Conservation (phyloP, 2,329 filamentous ascomycete genomes). For the Xylaria sp. region DNA sequence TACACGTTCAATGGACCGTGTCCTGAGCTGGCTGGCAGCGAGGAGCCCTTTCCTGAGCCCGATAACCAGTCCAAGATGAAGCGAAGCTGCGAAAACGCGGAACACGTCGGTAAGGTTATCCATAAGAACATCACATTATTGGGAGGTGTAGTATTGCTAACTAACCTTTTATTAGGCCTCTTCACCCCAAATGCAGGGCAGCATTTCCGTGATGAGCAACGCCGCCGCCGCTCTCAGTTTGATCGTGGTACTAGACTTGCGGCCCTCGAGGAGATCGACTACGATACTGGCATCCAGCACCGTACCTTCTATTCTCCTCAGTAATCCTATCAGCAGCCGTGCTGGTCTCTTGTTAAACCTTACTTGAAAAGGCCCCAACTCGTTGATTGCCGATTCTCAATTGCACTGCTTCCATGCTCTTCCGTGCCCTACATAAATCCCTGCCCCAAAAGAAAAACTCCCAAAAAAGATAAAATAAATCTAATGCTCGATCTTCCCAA, state of each 20-base stretch:
- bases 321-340: slow-evolving; percentile 14
- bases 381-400: too few relatives aligned
- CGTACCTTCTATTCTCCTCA: slow-evolving; percentile 38
- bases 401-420: background rate
- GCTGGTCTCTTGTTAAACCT: too few relatives aligned
- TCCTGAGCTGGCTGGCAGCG: slow-evolving; percentile 63
- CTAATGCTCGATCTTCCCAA: background rate
- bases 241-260: slow-evolving; percentile 79
- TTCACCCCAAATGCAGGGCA: slow-evolving; percentile 80
- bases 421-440: too few relatives aligned
- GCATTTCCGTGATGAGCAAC: slow-evolving; percentile 74
- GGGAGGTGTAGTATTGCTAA: slow-evolving; percentile 9
- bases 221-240: slow-evolving; percentile 75
- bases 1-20: slow-evolving; percentile 52
- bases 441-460: too few relatives aligned
- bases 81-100: slow-evolving; percentile 83
- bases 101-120: slow-evolving; percentile 70
- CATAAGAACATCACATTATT: too few relatives aligned
- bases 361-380: too few relatives aligned
- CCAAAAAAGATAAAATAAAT: too few relatives aligned
- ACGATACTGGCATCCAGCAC: slow-evolving; percentile 47
- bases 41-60: slow-evolving; percentile 74
- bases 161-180: slow-evolving; percentile 56
- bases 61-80: slow-evolving; percentile 89
- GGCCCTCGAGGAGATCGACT: slow-evolving; percentile 65